A percentile compares a stretch with the other conserved stretches of the same genome.
phyloP scores from a whole-genome alignment of 2,329 filamentous ascomycete species.

The Fusarium ramigenum region DNA sequence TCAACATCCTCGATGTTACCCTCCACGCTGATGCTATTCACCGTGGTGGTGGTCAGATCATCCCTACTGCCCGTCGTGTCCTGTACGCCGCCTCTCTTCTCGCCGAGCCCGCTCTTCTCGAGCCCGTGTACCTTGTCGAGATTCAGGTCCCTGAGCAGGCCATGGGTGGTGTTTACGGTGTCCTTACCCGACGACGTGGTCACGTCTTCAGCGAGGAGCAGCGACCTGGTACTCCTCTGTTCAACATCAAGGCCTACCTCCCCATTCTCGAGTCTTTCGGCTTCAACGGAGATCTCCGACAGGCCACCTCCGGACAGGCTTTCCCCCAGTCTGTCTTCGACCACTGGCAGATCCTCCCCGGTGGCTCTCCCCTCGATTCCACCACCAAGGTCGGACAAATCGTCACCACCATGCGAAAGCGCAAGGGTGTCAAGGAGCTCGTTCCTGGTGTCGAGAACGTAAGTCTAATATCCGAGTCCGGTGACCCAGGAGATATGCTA shows the following conservation, averaged over 20 bases:
- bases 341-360: slow-evolving; percentile 96
- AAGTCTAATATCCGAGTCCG: slow-evolving; percentile 59
- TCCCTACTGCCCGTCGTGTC: slow-evolving; percentile 97
- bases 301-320: slow-evolving; percentile 93
- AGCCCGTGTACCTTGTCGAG: slow-evolving; percentile 99
- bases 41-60: slow-evolving; percentile 99
- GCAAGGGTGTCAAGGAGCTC: slow-evolving; percentile 98
- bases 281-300: slow-evolving; percentile 97
- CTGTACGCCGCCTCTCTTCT: slow-evolving; percentile 93
- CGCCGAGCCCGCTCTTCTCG: slow-evolving; percentile 88
- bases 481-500: slow-evolving; percentile 20
- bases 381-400: slow-evolving; percentile 84
- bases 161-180: slow-evolving; percentile 99
- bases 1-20: slow-evolving; percentile 99
- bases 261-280: slow-evolving; percentile 98
- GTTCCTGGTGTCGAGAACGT: slow-evolving; percentile 95
- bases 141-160: slow-evolving; percentile 98
- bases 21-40: slow-evolving; percentile 99
- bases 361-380: slow-evolving; percentile 88
- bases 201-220: slow-evolving; percentile 99
- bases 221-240: slow-evolving; percentile 97
- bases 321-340: slow-evolving; percentile 99
- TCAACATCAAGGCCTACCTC: slow-evolving; percentile 98
- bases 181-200: slow-evolving; percentile 96
- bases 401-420: slow-evolving; percentile 92